phyloP scores from a whole-genome alignment of 148 eudicot genomes.

The Cornus kousa region DNA sequence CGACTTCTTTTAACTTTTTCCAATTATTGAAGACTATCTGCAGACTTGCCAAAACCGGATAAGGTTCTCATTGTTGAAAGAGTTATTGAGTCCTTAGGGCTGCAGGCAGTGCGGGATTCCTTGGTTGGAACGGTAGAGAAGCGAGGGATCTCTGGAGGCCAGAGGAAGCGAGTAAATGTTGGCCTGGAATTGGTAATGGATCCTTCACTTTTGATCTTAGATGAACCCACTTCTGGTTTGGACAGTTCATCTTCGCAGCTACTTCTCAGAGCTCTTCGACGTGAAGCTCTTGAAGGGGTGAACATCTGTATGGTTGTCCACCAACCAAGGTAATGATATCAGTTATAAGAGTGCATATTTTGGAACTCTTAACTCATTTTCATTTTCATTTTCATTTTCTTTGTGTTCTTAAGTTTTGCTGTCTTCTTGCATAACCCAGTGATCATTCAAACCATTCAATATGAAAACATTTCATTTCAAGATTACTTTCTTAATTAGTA shows the following conservation, averaged over 20 bases:
- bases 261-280: conserved; percentile 47
- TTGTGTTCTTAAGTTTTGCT: neutral
- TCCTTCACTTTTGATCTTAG: conserved; percentile 48
- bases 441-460: neutral
- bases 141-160: conserved; percentile 54
- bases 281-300: conserved; percentile 53
- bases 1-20: conserved; percentile 7
- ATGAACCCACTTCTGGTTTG: conserved; percentile 58
- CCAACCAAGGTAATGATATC: conserved; percentile 43
- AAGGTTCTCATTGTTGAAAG: conserved; percentile 49
- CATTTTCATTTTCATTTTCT: neutral
- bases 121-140: conserved; percentile 55
- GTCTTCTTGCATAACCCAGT: neutral
- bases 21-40: conserved; percentile 32
- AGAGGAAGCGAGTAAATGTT: conserved; percentile 50
- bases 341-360: neutral
- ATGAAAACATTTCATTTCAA: neutral
- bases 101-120: conserved; percentile 39
- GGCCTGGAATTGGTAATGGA: conserved; percentile 56
- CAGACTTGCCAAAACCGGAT: conserved; percentile 38
- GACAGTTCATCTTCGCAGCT: conserved; percentile 50
- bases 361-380: neutral
- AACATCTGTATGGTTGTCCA: conserved; percentile 52
- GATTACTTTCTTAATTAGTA: neutral
- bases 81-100: conserved; percentile 43